Base-by-base conservation (phyloP, 2,329 filamentous ascomycete genomes). In the Aspergillus japonicus region DNA sequence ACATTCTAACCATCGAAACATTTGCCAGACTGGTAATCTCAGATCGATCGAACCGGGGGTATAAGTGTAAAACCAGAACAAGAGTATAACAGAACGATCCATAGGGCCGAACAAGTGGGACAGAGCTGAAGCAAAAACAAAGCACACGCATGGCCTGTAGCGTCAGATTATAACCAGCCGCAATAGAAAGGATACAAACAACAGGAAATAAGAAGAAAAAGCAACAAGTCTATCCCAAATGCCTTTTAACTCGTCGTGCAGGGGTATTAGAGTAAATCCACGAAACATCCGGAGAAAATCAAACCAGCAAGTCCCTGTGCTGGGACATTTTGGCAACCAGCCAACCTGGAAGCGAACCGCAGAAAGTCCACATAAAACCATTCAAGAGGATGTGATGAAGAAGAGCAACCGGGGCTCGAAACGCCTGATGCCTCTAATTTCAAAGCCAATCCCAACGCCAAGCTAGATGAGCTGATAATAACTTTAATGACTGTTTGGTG, bases 401-500 rank as follows among this genome's bases (percentile, higher is more conserved):
- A 51, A 42, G 35, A 33, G 53, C 54, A 58, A 53, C 53, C 44
- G 54, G 61, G 58, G 59, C 67, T 64, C 64, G 59, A 56, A 73
- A 74, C 71, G 68, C 70, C 70, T 62, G 60, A 63, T 66, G 62
- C 62, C 66, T 75, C 69, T 73, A 72, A 69, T 68, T 68, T 69
- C 70, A 60, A 66, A 62, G 60, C 65, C 63, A 60, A 65, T 66
- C 66, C 66, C 62, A 72, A 74, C 70, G 69, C 69, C 71, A 69
- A 63, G 16, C 33, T 67, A 57, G 64, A 65, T 61, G 51, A 62
- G 31, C 49, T 63, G 54, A 35, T 54, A 58, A 50, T 52, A 44
- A 64, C 58, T 55, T 72, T 66, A 75, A 69, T 70, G 72, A 66
- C 70, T 71, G 61, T 64, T 70, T 51, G 75, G 72, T 31, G 75